Percentiles rank a stretch among this genome's conserved stretches.
These are phyloP conservation scores for Eleusine indica DNA, from an alignment of 176 grass and related monocot species.

Conservation along the genomic window DNA sequence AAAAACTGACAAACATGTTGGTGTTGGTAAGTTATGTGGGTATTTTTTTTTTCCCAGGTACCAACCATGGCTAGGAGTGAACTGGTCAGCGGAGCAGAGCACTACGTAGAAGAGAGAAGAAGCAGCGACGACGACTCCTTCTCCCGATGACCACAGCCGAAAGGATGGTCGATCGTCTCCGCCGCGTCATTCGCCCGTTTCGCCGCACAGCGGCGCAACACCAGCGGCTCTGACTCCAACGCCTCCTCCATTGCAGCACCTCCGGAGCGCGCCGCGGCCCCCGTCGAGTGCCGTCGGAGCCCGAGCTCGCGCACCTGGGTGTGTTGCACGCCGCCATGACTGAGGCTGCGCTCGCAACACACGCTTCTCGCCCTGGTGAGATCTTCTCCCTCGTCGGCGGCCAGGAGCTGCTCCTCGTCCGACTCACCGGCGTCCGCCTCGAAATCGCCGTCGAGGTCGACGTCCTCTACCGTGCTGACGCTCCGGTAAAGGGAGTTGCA, in stretches of 20 bases:
- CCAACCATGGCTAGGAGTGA: background rate
- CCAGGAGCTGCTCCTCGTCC: background rate
- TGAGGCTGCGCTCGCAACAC: background rate
- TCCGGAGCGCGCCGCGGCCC: background rate
- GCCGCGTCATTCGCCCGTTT: slow-evolving; percentile 20
- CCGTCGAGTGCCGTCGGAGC: background rate
- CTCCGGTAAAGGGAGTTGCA: slow-evolving; percentile 37
- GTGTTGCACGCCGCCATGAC: background rate
- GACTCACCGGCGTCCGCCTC: background rate
- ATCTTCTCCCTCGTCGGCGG: background rate
- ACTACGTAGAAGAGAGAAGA: slow-evolving; percentile 35
- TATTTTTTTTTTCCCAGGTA: background rate
- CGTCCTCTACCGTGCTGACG: slow-evolving; percentile 9
- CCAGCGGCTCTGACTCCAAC: slow-evolving; percentile 10
- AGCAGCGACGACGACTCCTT: slow-evolving; percentile 24
- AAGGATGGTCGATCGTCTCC: slow-evolving; percentile 19
- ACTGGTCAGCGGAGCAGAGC: background rate
- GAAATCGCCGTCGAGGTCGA: background rate
- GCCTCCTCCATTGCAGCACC: background rate
- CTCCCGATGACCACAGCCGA: slow-evolving; percentile 6
- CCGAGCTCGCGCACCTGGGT: background rate
- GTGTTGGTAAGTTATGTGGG: background rate
- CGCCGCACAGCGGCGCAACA: slow-evolving; percentile 5
- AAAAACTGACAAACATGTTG: background rate
- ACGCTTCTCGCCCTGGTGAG: background rate